Conservation (phyloP, 495 filamentous ascomycete genomes). For the Annulohypoxylon nitens region DNA sequence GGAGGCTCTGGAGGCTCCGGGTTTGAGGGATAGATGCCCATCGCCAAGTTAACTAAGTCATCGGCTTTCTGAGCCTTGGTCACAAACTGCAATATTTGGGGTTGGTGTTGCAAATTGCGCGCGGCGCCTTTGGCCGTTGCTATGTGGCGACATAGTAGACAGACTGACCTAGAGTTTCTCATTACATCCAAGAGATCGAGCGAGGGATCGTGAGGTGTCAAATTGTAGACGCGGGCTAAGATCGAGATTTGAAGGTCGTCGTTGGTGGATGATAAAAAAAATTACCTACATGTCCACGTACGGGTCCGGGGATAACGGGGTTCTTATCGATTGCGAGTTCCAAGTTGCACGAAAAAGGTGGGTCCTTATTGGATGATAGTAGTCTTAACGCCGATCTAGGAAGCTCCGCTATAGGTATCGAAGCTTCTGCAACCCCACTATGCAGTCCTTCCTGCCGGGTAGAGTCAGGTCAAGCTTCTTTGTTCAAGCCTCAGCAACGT, state of each 20-base stretch:
- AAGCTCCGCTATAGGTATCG: neutral
- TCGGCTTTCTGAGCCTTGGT: slow-evolving; percentile 27
- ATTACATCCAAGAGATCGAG: slow-evolving; percentile 33
- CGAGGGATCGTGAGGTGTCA: neutral
- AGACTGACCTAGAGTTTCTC: slow-evolving; percentile 41
- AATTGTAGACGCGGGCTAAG: neutral
- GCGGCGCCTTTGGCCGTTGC: slow-evolving; percentile 45
- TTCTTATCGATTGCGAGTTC: neutral
- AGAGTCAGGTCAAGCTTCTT: neutral
- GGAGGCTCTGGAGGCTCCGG: neutral
- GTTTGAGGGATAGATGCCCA: neutral
- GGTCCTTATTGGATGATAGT: neutral
- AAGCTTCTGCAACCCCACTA: neutral
- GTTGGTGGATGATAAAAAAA: slow-evolving; percentile 14
- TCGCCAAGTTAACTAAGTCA: neutral
- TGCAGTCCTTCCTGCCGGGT: neutral
- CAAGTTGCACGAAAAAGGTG: neutral
- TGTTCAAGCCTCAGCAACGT: neutral
- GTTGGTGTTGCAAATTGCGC: slow-evolving; percentile 62
- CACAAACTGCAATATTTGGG: slow-evolving; percentile 35
- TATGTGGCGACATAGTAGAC: slow-evolving; percentile 49
- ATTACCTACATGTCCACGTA: neutral
- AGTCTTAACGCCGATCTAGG: neutral
- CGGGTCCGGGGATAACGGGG: neutral
- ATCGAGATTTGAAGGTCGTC: neutral